These are phyloP conservation scores for Xylariaceae sp. DNA, from an alignment of 2,329 filamentous ascomycete species.

Conservation along the genomic window DNA sequence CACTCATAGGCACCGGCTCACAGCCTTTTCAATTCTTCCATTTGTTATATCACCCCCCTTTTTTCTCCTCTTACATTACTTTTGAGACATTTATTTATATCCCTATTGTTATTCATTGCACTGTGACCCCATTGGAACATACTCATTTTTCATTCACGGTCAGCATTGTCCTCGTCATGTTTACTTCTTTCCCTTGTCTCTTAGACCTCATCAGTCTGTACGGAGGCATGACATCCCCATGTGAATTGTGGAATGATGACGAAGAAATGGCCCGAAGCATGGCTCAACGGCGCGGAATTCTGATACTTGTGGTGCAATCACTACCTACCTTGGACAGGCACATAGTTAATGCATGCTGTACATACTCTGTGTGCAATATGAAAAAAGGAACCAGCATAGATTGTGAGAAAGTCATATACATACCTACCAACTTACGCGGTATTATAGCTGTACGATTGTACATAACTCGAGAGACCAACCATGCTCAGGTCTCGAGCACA, in stretches of 20 bases:
- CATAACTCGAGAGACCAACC: too few species aligned
- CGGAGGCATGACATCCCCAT: too few species aligned
- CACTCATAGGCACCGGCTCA: background rate
- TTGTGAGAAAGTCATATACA: background rate
- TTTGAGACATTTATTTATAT: background rate
- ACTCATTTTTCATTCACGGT: too few species aligned
- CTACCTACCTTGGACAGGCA: background rate
- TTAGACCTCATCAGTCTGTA: too few species aligned
- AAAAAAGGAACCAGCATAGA: background rate
- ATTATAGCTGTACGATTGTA: too few species aligned
- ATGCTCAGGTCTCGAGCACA: too few species aligned
- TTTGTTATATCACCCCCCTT: background rate
- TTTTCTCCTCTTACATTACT: constrained; percentile 6
- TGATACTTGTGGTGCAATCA: too few species aligned
- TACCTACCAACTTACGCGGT: background rate
- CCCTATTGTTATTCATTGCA: background rate
- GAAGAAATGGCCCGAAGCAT: too few species aligned
- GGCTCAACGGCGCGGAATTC: too few species aligned
- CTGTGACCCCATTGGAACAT: background rate
- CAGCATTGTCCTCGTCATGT: too few species aligned
- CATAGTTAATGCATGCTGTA: background rate
- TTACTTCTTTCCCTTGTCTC: too few species aligned
- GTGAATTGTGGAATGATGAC: too few species aligned
- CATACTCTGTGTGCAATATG: background rate
- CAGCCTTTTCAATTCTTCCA: background rate